These are phyloP conservation scores for Nemania sp. DNA, from an alignment of 2,329 filamentous ascomycete genomes.

Conservation along the genomic window DNA sequence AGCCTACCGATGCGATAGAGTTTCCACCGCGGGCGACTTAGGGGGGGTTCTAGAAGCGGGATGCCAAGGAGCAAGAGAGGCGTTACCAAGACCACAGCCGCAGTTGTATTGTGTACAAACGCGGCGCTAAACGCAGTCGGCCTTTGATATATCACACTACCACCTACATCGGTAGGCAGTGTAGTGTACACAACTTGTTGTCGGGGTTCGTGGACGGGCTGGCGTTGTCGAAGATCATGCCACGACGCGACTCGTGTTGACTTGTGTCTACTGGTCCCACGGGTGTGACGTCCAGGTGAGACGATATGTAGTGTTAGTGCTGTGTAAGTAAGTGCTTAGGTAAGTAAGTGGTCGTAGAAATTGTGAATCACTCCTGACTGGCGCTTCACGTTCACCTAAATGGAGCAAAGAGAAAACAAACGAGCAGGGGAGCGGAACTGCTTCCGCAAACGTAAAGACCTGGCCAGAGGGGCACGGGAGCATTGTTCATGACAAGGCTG, in stretches of 20 bases:
- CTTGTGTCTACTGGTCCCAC: neutral
- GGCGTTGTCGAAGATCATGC: constrained; percentile 5
- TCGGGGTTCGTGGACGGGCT: neutral
- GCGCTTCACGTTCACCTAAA: no score
- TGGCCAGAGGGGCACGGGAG: neutral
- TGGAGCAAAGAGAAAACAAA: no score
- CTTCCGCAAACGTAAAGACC: no score
- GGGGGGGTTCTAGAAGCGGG: constrained; percentile 13
- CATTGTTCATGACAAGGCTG: neutral
- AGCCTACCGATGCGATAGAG: neutral
- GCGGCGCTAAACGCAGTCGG: neutral
- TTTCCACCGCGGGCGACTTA: neutral
- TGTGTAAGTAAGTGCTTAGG: neutral
- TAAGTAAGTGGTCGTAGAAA: no score
- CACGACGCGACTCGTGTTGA: constrained; percentile 4
- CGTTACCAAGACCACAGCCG: constrained; percentile 4
- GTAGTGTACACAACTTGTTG: neutral
- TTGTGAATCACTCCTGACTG: no score
- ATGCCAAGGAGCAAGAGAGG: constrained; percentile 10
- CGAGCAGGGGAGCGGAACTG: no score
- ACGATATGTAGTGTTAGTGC: neutral
- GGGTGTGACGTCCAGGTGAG: constrained; percentile 3
- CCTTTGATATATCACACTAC: neutral
- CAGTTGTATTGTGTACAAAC: neutral
- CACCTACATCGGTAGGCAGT: no score